These are phyloP conservation scores for Aciculoconidium aculeatum DNA, from an alignment of 805 yeast genomes.

Conservation along the genomic window DNA sequence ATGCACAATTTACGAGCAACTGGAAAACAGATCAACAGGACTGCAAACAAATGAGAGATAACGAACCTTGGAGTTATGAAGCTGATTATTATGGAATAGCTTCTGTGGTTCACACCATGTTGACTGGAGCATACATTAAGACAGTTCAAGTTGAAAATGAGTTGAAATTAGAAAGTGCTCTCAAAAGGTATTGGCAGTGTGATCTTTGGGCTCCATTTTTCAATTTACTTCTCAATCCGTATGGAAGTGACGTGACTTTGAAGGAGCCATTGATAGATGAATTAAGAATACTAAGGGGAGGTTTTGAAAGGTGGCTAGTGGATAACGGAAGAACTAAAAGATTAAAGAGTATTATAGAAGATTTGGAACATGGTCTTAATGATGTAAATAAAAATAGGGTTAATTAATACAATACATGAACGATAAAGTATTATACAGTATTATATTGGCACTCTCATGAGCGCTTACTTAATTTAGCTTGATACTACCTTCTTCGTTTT, in stretches of 20 bases:
- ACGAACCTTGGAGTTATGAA: conserved; percentile 67
- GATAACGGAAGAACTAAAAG: conserved; percentile 12
- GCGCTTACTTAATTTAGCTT: too few species aligned
- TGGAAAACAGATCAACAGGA: conserved; percentile 64
- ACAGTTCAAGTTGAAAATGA: conserved; percentile 18
- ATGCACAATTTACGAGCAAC: conserved; percentile 49
- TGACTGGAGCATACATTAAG: conserved; percentile 64
- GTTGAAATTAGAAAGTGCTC: conserved; percentile 32
- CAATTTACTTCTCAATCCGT: conserved; percentile 57
- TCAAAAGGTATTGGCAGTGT: conserved; percentile 73
- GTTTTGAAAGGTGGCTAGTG: conserved; percentile 40
- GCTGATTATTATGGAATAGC: conserved; percentile 85
- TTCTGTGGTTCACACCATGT: conserved; percentile 60
- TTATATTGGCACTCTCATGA: too few species aligned
- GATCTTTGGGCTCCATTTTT: conserved; percentile 69
- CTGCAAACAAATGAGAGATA: conserved; percentile 61
- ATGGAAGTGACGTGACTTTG: conserved; percentile 11
- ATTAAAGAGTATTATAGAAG: conserved; percentile 27
- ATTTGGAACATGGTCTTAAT: conserved; percentile 27
- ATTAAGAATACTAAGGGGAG: conserved; percentile 26
- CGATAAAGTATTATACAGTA: too few species aligned
- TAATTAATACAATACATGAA: too few species aligned
- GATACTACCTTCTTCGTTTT: conserved; percentile 7
- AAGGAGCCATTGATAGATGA: conserved; percentile 37
- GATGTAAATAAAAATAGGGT: too few species aligned